A percentile compares a stretch with the other conserved stretches of the same genome.
Conservation (phyloP, 2,329 filamentous ascomycete species). For the Botrytis elliptica region DNA sequence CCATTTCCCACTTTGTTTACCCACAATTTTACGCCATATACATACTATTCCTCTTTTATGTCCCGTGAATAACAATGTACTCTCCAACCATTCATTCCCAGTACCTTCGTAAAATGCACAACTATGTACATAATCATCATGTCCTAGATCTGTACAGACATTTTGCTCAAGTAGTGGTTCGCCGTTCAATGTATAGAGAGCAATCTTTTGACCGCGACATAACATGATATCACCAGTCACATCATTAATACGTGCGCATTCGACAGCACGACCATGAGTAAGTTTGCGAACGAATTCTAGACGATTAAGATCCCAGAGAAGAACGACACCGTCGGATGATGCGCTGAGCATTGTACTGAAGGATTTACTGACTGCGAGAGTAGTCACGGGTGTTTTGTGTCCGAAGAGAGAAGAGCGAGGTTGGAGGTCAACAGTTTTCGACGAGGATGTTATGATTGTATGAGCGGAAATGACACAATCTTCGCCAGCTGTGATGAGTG, state of each 20-base stretch:
- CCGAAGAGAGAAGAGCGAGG: slow-evolving; percentile 83
- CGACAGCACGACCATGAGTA: slow-evolving; percentile 54
- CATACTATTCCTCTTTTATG: slow-evolving; percentile 83
- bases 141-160: slow-evolving; percentile 58
- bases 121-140: slow-evolving; percentile 74
- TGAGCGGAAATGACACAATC: slow-evolving; percentile 91
- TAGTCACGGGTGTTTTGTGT: slow-evolving; percentile 79
- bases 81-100: slow-evolving; percentile 88
- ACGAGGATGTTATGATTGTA: slow-evolving; percentile 61
- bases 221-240: slow-evolving; percentile 87
- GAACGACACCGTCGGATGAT: slow-evolving; percentile 75
- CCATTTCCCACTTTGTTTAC: slow-evolving; percentile 59
- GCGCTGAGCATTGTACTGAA: slow-evolving; percentile 87
- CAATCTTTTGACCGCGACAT: slow-evolving; percentile 71
- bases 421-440: slow-evolving; percentile 74
- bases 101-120: slow-evolving; percentile 94
- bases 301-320: slow-evolving; percentile 93
- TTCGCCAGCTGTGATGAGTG: slow-evolving; percentile 84
- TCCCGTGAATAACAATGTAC: slow-evolving; percentile 83
- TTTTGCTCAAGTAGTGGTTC: slow-evolving; percentile 78
- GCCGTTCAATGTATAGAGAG: slow-evolving; percentile 86
- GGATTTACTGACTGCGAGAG: slow-evolving; percentile 79
- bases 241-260: slow-evolving; percentile 86
- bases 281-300: slow-evolving; percentile 80
- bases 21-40: slow-evolving; percentile 61